Percentiles rank a stretch among this genome's conserved stretches.
Conservation (phyloP, 257 asterid genomes). For the Gentiana straminea region DNA sequence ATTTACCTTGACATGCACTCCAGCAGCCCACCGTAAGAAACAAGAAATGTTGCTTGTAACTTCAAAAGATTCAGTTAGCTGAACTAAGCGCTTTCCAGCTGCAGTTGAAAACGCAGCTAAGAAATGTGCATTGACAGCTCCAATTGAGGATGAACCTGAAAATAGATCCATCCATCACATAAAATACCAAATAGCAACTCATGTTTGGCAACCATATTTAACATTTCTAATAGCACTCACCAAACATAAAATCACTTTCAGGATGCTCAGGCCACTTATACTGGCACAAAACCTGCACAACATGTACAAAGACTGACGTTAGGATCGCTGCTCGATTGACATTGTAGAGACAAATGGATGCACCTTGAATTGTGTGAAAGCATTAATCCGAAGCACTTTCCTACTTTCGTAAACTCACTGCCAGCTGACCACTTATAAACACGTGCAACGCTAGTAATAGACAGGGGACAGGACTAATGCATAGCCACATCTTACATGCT, state of each 20-base stretch:
- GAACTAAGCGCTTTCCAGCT: slow-evolving; percentile 63
- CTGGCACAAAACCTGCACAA: slow-evolving; percentile 55
- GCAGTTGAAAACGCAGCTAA: slow-evolving; percentile 94
- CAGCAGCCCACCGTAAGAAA: slow-evolving; percentile 82
- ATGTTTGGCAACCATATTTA: too few relatives aligned
- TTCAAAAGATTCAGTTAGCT: slow-evolving; percentile 39
- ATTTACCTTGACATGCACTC: slow-evolving; percentile 78
- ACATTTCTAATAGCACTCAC: slow-evolving; percentile 22
- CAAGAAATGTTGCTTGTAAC: slow-evolving; percentile 11
- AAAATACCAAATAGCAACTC: too few relatives aligned
- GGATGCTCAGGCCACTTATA: slow-evolving; percentile 89
- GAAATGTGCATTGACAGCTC: slow-evolving; percentile 62
- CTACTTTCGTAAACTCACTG: too few relatives aligned
- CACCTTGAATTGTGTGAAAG: too few relatives aligned
- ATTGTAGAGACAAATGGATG: too few relatives aligned
- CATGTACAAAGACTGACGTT: slow-evolving; percentile 4
- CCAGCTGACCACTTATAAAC: too few relatives aligned
- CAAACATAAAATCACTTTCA: slow-evolving; percentile 70
- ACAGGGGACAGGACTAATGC: too few relatives aligned
- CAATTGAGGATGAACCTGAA: slow-evolving; percentile 80
- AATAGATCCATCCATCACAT: neutral
- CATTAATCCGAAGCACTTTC: too few relatives aligned
- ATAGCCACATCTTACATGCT: too few relatives aligned
- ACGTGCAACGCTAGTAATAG: too few relatives aligned
- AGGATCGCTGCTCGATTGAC: too few relatives aligned